Base-by-base conservation (phyloP, 169 alveolate species). In the Sarcocystis neurona region DNA sequence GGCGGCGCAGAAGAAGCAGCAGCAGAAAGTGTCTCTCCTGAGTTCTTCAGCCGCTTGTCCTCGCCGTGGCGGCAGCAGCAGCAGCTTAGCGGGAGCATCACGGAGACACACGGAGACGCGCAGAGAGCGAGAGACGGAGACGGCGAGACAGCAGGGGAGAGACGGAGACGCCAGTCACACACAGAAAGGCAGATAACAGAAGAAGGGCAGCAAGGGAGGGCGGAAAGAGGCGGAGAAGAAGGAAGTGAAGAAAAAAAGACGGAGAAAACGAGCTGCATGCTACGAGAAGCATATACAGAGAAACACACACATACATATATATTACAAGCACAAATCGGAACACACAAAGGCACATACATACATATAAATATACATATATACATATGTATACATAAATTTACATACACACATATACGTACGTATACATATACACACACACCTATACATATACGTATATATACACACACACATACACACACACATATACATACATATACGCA, bases 311-410 rank as follows among this genome's bases (percentile, higher is more conserved):
- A n/a, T 70, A 70, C 70, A 58, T n/a, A 58, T 27, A 58, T 58
- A 58, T 58, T 27, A 27, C 27, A 27, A 27, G n/a, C 70, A 58
- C 70, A 58, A 27, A 58, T 58, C 27, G 27, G n/a, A 27, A 74
- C 27, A 43, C 34, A 43, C 68, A 74, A n/a, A 43, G 27, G 27
- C 68, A 74, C 68, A 74, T 74, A 74, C 27, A 74, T n/a, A 74
- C 27, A 74, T n/a, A n/a, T n/a, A n/a, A n/a, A n/a, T n/a, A n/a
- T n/a, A n/a, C n/a, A n/a, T n/a, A n/a, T n/a, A n/a, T n/a, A n/a
- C n/a, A n/a, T n/a, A n/a, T n/a, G n/a, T n/a, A n/a, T n/a, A n/a
- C n/a, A n/a, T n/a, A n/a, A 23, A n/a, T 27, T 23, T 47, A 74
- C 34, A 74, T n/a, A 74, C 68, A 74, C 20, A 10, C 20, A 12